phyloP scores from a whole-genome alignment of 306 rosid genomes.

The Dalbergia cochinchinensis region DNA sequence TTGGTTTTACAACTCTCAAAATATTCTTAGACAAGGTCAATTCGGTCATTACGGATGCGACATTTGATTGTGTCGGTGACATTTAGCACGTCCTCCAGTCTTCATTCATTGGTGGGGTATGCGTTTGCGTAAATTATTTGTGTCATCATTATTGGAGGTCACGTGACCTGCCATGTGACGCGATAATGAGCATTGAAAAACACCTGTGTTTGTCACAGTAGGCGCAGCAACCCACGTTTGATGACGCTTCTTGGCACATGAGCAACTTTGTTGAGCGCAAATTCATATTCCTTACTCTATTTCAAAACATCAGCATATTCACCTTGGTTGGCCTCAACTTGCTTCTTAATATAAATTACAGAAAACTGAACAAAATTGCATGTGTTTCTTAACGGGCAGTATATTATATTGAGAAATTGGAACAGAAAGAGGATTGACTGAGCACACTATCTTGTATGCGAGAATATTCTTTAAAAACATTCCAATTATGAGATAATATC shows the following conservation, averaged over 20 bases:
- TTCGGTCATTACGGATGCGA: background rate
- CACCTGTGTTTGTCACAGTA: background rate
- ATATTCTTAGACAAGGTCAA: constrained; percentile 2
- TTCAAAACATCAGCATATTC: background rate
- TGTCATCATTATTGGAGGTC: constrained; percentile 34
- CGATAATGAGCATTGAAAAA: constrained; percentile 23
- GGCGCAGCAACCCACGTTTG: constrained; percentile 19
- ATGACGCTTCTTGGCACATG: too few relatives aligned
- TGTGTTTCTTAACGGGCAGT: too few relatives aligned
- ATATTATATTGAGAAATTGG: too few relatives aligned
- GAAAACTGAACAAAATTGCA: too few relatives aligned
- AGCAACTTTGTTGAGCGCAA: background rate
- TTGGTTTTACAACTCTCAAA: background rate
- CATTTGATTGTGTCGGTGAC: constrained; percentile 32
- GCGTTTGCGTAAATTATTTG: background rate
- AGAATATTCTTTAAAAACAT: too few relatives aligned
- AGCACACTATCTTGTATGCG: too few relatives aligned
- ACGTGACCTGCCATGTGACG: constrained; percentile 44
- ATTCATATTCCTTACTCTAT: background rate
- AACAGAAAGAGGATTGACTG: too few relatives aligned
- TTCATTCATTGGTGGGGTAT: constrained; percentile 30
- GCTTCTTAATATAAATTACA: too few relatives aligned
- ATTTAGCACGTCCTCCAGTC: background rate
- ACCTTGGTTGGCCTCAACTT: too few relatives aligned
- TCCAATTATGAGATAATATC: too few relatives aligned